phyloP scores from a whole-genome alignment of 176 grass and related monocot species.

The Stipa capillata region DNA sequence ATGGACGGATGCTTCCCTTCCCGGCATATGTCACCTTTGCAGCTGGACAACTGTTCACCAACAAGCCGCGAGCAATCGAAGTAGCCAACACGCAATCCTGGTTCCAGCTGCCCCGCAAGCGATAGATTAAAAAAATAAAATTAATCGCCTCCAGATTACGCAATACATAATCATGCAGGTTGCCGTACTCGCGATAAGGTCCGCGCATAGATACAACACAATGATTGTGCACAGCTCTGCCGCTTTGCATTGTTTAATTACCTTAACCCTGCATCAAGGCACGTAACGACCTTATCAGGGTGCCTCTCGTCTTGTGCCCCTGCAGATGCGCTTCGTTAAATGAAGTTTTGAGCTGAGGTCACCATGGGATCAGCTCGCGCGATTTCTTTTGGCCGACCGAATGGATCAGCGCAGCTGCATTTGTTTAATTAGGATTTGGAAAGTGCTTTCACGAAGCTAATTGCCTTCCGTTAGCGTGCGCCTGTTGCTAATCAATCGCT shows the following conservation, averaged over 20 bases:
- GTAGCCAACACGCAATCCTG: neutral
- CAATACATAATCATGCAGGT: constrained; percentile 23
- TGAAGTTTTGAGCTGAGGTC: constrained; percentile 3
- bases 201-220: neutral
- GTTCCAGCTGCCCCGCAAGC: neutral
- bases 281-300: constrained; percentile 11
- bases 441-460: neutral
- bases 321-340: neutral
- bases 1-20: too few species aligned
- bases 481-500: neutral
- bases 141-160: constrained; percentile 2
- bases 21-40: too few species aligned
- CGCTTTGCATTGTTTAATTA: constrained; percentile 1
- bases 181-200: constrained; percentile 10
- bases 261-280: neutral
- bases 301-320: neutral
- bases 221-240: constrained; percentile 25
- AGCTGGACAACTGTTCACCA: neutral
- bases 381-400: neutral
- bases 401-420: constrained; percentile 3
- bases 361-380: neutral
- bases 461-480: neutral
- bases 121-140: neutral
- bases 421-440: neutral
- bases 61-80: neutral